These are phyloP conservation scores for Bromus sterilis DNA, from an alignment of 176 grass and related monocot genomes.

Conservation along the genomic window DNA sequence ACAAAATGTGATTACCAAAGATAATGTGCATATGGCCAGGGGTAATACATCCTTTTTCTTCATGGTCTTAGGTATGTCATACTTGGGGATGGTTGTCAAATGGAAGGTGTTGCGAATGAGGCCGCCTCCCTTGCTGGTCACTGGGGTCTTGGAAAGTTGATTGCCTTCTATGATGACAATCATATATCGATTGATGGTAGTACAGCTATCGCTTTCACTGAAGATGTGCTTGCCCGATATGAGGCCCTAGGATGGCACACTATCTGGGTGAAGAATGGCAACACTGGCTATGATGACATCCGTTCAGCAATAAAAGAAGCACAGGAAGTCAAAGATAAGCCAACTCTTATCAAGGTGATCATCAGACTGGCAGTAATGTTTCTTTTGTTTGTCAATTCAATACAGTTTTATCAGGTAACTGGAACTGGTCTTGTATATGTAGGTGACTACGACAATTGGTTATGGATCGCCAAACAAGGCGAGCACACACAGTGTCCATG, in stretches of 20 bases:
- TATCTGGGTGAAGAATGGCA: conserved; percentile 90
- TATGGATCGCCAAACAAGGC: conserved; percentile 93
- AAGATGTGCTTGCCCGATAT: conserved; percentile 67
- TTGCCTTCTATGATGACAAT: conserved; percentile 96
- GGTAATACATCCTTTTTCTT: background rate
- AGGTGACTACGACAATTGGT: conserved; percentile 90
- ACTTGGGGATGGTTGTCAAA: conserved; percentile 84
- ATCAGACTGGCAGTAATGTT: background rate
- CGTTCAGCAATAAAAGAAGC: conserved; percentile 77
- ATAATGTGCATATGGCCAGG: background rate
- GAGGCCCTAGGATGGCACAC: conserved; percentile 92
- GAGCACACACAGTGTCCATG: conserved; percentile 76
- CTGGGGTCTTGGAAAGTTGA: conserved; percentile 89
- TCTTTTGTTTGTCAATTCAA: background rate
- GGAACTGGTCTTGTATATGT: conserved; percentile 23
- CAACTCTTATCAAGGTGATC: conserved; percentile 80
- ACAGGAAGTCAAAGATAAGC: conserved; percentile 71
- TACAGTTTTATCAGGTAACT: background rate
- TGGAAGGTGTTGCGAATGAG: conserved; percentile 93
- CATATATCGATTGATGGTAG: conserved; percentile 94
- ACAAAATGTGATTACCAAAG: background rate
- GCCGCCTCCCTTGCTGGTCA: conserved; percentile 76
- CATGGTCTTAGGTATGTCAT: conserved; percentile 56
- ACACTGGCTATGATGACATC: conserved; percentile 80
- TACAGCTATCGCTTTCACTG: conserved; percentile 78